phyloP scores from a whole-genome alignment of 1,284 basidiomycete genomes.

The Xerocomus amazonicus region DNA sequence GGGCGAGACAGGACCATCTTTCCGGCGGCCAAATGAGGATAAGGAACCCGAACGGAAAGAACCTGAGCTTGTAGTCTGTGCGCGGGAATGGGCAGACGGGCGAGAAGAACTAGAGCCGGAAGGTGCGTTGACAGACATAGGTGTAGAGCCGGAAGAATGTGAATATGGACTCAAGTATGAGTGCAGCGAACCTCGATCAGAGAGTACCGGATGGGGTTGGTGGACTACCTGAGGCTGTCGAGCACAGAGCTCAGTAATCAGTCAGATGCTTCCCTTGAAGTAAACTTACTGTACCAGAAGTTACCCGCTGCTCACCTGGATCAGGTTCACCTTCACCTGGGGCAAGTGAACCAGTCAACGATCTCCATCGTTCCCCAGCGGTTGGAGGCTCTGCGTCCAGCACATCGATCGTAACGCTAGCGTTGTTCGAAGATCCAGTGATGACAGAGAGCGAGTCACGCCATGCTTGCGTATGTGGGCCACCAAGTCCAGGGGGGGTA shows the following conservation, averaged over 20 bases:
- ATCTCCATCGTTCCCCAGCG: constrained; percentile 54
- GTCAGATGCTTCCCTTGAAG: constrained; percentile 6
- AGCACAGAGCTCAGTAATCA: constrained; percentile 11
- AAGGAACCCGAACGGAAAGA: constrained; percentile 52
- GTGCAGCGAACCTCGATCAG: constrained; percentile 59
- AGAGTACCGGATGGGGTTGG: constrained; percentile 37
- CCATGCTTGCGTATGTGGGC: constrained; percentile 41
- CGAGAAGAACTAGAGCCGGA: constrained; percentile 48
- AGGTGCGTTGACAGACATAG: constrained; percentile 37
- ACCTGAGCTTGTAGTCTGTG: constrained; percentile 35
- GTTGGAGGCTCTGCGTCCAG: constrained; percentile 62
- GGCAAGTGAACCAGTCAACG: constrained; percentile 39
- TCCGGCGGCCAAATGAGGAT: constrained; percentile 45
- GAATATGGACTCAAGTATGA: constrained; percentile 49
- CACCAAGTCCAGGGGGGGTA: constrained; percentile 50
- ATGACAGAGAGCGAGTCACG: constrained; percentile 38
- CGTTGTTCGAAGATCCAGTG: constrained; percentile 31
- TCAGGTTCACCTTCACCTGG: constrained; percentile 22
- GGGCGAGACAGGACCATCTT: constrained; percentile 30
- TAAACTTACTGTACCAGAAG: constrained; percentile 56
- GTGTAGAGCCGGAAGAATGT: constrained; percentile 48
- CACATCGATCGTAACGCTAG: constrained; percentile 49
- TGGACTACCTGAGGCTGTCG: constrained; percentile 42
- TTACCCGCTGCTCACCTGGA: constrained; percentile 43
- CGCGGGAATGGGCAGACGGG: constrained; percentile 39